Conservation (phyloP, 345 rosid genomes). For the Eucalyptus virginea region DNA sequence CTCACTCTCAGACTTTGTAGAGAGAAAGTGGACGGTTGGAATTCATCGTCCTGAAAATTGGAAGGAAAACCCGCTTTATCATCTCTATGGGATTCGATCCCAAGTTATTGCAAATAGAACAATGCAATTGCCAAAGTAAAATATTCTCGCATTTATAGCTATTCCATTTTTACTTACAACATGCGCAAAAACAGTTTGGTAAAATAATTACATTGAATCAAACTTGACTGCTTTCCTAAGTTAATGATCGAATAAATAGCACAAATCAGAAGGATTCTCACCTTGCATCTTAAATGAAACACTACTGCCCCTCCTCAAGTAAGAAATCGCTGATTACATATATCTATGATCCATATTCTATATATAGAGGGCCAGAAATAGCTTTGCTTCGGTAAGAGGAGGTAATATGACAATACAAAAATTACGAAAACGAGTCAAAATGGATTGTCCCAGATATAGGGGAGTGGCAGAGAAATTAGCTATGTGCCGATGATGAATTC, state of each 20-base stretch:
- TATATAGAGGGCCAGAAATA: neutral
- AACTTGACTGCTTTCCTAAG: neutral
- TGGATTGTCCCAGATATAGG: neutral
- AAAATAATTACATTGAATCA: neutral
- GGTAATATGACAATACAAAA: neutral
- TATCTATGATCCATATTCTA: neutral
- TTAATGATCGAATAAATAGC: neutral
- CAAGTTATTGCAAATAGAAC: neutral
- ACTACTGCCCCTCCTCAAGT: neutral
- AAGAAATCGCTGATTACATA: neutral
- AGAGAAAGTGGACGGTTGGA: neutral
- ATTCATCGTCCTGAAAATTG: neutral
- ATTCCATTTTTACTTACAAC: neutral
- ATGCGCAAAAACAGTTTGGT: too few species aligned
- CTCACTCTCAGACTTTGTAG: too few species aligned
- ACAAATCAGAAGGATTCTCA: neutral
- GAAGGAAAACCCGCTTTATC: neutral
- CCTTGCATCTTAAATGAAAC: neutral
- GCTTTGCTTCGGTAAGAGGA: neutral
- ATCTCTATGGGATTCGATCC: neutral
- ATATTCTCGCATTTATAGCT: neutral
- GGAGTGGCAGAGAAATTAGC: neutral
- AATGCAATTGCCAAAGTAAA: neutral
- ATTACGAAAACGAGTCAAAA: neutral
- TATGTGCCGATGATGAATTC: neutral